Conservation (phyloP, 2,329 filamentous ascomycete genomes). For the Fusarium tanahbumbuense region DNA sequence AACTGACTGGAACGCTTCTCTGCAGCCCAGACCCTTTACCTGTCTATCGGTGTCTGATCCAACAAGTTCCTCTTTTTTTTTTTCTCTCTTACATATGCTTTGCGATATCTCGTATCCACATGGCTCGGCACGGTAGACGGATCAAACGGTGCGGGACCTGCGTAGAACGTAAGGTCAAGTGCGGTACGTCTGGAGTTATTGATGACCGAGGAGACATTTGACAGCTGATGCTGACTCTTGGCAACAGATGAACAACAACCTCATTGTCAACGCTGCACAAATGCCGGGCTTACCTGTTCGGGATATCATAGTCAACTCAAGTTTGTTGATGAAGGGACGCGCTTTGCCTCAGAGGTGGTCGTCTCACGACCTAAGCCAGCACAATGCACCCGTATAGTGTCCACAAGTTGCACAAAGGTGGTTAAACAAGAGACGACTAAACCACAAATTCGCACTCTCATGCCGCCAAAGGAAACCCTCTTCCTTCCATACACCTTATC, state of each 20-base stretch:
- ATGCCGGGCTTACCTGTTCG: conserved; percentile 20
- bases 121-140: conserved; percentile 31
- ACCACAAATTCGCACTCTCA: not conserved
- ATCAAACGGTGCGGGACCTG: conserved; percentile 32
- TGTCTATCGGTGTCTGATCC: not conserved
- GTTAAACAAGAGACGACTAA: not conserved
- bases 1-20: not conserved
- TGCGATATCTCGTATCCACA: not conserved
- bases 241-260: conserved; percentile 27
- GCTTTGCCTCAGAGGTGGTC: not conserved
- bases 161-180: conserved; percentile 35
- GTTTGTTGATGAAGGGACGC: conserved; percentile 27
- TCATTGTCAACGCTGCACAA: conserved; percentile 23
- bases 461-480: conserved; percentile 8
- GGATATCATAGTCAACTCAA: conserved; percentile 33
- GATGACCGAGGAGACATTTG: not conserved
- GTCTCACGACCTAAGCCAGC: not conserved
- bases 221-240: not conserved
- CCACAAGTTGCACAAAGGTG: not conserved
- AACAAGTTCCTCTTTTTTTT: not conserved
- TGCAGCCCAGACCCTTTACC: conserved; percentile 5
- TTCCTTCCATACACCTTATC: conserved; percentile 30
- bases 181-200: conserved; percentile 6
- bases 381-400: not conserved
- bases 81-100: not conserved